A percentile compares a stretch with the other conserved stretches of the same genome.
Conservation (phyloP, 176 grass and related monocot genomes). For the Dendrocalamus sinicus region DNA sequence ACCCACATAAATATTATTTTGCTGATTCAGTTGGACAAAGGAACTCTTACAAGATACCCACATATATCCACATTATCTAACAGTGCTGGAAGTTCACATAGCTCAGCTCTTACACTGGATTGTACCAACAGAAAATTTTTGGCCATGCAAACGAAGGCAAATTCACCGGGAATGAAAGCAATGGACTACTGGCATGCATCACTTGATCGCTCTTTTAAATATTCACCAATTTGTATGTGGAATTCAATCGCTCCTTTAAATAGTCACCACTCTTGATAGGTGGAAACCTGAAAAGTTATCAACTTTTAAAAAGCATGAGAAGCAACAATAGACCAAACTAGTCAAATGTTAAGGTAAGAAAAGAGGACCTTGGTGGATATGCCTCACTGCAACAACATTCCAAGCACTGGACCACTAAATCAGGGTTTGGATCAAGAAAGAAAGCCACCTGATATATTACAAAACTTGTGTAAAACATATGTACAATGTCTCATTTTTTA, state of each 20-base stretch:
- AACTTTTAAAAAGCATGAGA: neutral
- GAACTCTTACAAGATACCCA: too few relatives aligned
- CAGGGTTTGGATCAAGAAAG: constrained; percentile 2
- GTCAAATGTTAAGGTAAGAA: neutral
- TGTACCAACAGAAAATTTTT: neutral
- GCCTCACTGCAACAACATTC: constrained; percentile 62
- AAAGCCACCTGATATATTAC: neutral
- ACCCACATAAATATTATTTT: neutral
- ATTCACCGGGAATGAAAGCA: neutral
- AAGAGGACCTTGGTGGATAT: constrained; percentile 67
- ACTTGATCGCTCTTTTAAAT: neutral
- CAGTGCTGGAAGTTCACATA: too few relatives aligned
- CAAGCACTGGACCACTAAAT: constrained; percentile 67
- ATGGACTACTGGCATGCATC: neutral
- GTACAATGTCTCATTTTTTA: neutral
- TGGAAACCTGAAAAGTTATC: constrained; percentile 52
- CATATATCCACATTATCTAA: too few relatives aligned
- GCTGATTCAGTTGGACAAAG: neutral
- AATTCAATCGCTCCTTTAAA: constrained; percentile 39
- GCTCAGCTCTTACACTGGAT: neutral
- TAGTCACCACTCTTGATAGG: constrained; percentile 61
- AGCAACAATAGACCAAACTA: neutral
- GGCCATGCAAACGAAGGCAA: neutral
- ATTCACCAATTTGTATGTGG: constrained; percentile 33
- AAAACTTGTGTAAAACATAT: neutral